Conservation (phyloP, 805 yeast species). For the Candida qinlingensis region DNA sequence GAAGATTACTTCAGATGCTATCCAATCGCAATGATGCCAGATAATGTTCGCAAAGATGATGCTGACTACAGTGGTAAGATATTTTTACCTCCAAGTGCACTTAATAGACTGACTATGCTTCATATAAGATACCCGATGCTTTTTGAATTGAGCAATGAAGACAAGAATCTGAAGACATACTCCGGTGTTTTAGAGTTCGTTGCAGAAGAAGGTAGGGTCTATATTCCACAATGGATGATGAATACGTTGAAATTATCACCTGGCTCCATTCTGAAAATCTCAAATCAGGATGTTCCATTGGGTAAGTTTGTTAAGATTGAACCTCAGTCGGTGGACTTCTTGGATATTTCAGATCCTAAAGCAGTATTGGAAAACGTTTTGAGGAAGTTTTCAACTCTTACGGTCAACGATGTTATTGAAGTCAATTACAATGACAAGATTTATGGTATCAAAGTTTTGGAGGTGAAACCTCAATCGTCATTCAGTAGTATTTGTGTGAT, state of each 20-base stretch:
- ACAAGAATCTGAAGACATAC: conserved; percentile 57
- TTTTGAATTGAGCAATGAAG: conserved; percentile 72
- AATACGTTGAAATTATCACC: conserved; percentile 63
- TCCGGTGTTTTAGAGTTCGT: conserved; percentile 94
- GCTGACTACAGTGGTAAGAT: conserved; percentile 95
- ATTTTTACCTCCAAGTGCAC: conserved; percentile 88
- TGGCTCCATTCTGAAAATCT: conserved; percentile 74
- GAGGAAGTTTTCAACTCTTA: conserved; percentile 82
- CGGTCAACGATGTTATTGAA: conserved; percentile 80
- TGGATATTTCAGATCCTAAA: conserved; percentile 92
- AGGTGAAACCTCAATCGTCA: conserved; percentile 71
- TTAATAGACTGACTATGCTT: conserved; percentile 81
- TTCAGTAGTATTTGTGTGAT: conserved; percentile 81
- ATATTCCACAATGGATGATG: conserved; percentile 97
- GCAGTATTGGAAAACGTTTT: conserved; percentile 93
- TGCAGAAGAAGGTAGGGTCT: conserved; percentile 95
- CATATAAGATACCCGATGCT: conserved; percentile 96
- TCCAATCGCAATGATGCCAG: conserved; percentile 84
- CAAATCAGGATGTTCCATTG: conserved; percentile 72
- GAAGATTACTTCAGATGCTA: conserved; percentile 90
- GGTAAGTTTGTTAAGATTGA: conserved; percentile 90
- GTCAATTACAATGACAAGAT: conserved; percentile 74
- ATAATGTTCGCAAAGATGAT: conserved; percentile 59
- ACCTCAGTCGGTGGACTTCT: conserved; percentile 90
- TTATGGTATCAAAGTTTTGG: conserved; percentile 78